Evolutionary conservation across 192 early-diverging fungal genomes (phyloP), one percentile per base, ranked within the genome.

Genomic region (Mortierella hygrophila): DNA sequence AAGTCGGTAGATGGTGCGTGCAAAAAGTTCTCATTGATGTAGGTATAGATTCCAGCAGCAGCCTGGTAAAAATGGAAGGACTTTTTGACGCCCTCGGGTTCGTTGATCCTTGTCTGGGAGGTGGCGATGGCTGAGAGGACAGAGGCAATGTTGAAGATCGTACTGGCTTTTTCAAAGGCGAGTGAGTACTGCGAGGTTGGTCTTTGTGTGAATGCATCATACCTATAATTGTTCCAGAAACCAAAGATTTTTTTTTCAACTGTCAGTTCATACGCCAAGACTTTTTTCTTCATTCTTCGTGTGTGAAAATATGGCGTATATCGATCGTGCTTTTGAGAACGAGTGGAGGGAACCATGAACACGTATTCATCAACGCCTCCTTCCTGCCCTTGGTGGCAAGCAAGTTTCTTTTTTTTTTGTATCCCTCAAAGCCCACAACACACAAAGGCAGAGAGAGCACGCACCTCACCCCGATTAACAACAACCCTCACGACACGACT

Each of bases 1-100:
- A 99, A 85, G 88, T 99, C 98, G 5, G 94, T 90, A 11, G 96
- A 97, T 0, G 98, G 98, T 32, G 98, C 97, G 81, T 99, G 98
- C 73, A 99, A 88, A 88, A 99, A 99, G 89, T 98, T 99, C 78
- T 99, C 97, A 88, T 96, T 98, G 90, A 99, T 99, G 85, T 95
- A 99, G 52, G 94, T 90, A 89, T 97, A 98, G 70, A 97, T 93
- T 35, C 96, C 97, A n/a, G 98, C 98, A 1, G 97, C 94, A 7
- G 95, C 95, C 82, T 98, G 98, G 74, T 98, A 96, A 88, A 96
- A 97, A 83, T 97, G 95, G 77, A 94, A 97, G 1, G 97, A 95
- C 68, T 92, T 90, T 88, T 97, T 97, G 46, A 96, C 90, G 1
- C 95, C 95, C 23, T 92, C 89, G 11, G 91, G 81, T 63, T 97